Base-by-base conservation (phyloP, 352 stramenopile species). In the Globisporangium paddicum region DNA sequence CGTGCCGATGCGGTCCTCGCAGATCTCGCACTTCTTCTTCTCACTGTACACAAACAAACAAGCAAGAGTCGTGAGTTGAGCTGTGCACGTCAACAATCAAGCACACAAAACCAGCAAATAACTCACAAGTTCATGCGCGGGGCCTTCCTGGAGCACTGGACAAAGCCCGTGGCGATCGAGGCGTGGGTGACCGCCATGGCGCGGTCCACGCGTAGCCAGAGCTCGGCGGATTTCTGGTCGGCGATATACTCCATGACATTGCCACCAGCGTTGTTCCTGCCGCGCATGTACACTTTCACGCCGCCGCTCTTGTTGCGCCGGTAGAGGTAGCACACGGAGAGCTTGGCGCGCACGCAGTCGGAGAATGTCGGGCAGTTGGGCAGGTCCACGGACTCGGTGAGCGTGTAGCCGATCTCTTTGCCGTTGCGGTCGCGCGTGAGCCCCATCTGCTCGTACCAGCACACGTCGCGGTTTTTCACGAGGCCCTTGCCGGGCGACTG, bases 401-500 rank as follows among this genome's bases (percentile, higher is more conserved):
- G 69, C 21, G 80, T 85, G 72, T 91, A 91, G 9, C 82, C 82
- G 52, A 91, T 85, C 67, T 91, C 82, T 54, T 91, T 89, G 66
- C 82, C 82, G 28, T 89, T 88, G 64, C 65, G 72, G 63, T 89
- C 77, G 18, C 62, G 65, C 30, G 74, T 87, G 56, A 89, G 66
- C 4, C 82, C 82, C 8, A 82, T 71, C 59, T 91, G 82, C 64
- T 91, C 79, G 59, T 88, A 91, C 74, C 77, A 91, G 66, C 82
- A 91, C 19, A 87, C 77, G 58, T 91, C 82, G 50, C 82, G 75
- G 60, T 89, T 88, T 70, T 89, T 88, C 18, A 91, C 77, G 47
- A 91, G 57, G 5, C 82, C 77, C 44, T 89, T 88, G 37, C 79
- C 77, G 0, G 77, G 82, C 0, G 73, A 87, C 54, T 81, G 68